Evolutionary conservation across 2,329 filamentous ascomycete genomes (phyloP).

Genomic region (Cercospora zeae-maydis): DNA sequence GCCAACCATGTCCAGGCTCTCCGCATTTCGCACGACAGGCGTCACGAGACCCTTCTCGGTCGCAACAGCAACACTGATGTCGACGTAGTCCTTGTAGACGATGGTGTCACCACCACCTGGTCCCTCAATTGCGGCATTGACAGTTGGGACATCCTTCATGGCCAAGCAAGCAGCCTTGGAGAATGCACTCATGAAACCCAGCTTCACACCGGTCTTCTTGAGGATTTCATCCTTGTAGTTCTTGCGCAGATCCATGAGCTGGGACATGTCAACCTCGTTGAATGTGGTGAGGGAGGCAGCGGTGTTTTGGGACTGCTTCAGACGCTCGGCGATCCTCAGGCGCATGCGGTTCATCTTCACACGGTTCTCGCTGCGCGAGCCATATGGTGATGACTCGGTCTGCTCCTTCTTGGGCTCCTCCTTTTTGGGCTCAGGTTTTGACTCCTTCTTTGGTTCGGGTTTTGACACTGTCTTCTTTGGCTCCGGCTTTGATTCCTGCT

Average conservation of each 20-base stretch:
- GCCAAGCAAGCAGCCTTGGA: constrained; percentile 84
- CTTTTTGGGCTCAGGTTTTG: constrained; percentile 34
- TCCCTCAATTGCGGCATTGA: constrained; percentile 96
- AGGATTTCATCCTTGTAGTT: constrained; percentile 94
- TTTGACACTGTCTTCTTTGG: constrained; percentile 46
- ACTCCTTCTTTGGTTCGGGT: constrained; percentile 43
- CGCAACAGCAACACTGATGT: constrained; percentile 94
- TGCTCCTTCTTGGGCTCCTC: constrained; percentile 41
- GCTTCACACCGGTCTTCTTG: constrained; percentile 94
- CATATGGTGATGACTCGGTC: constrained; percentile 48
- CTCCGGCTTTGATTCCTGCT: constrained; percentile 41
- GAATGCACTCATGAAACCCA: constrained; percentile 99
- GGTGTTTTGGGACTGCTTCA: constrained; percentile 99
- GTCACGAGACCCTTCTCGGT: constrained; percentile 97
- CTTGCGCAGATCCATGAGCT: constrained; percentile 94
- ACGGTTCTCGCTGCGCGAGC: constrained; percentile 80
- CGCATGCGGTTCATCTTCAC: constrained; percentile 99
- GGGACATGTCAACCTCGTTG: constrained; percentile 99
- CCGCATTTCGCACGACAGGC: constrained; percentile 90
- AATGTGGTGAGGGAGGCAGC: constrained; percentile 96
- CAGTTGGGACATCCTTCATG: constrained; percentile 89
- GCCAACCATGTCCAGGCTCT: constrained; percentile 78
- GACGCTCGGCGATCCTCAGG: constrained; percentile 89
- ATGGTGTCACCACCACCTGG: constrained; percentile 94
- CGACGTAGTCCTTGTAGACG: constrained; percentile 96